These are phyloP conservation scores for Mycosphaerelloides madeirae DNA, from an alignment of 2,329 filamentous ascomycete species.

Conservation along the genomic window DNA sequence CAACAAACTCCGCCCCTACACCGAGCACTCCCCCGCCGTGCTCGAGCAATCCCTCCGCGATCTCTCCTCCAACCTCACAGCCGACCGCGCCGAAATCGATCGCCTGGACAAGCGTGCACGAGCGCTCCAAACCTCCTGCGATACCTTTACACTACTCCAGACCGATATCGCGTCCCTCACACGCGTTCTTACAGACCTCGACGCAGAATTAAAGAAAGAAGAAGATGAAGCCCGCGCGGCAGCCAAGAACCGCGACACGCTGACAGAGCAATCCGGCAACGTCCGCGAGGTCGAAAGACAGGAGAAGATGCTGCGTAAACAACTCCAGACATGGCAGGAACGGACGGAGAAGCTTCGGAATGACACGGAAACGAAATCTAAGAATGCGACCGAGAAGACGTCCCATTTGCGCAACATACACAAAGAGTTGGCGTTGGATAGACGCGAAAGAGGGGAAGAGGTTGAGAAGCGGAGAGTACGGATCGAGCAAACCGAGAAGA, in stretches of 20 bases:
- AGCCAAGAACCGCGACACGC: constrained; percentile 74
- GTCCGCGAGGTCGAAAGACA: constrained; percentile 87
- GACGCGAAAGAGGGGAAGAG: constrained; percentile 79
- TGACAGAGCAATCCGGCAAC: constrained; percentile 82
- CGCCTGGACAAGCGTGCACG: constrained; percentile 79
- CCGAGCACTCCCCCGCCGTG: constrained; percentile 77
- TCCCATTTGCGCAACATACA: constrained; percentile 80
- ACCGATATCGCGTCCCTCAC: constrained; percentile 84
- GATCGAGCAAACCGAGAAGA: constrained; percentile 98
- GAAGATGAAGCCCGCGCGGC: constrained; percentile 83
- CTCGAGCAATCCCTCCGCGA: constrained; percentile 79
- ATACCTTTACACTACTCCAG: constrained; percentile 80
- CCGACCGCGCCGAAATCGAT: constrained; percentile 82
- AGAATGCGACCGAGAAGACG: constrained; percentile 80
- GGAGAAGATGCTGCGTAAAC: constrained; percentile 75
- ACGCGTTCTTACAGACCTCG: constrained; percentile 82
- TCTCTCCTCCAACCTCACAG: constrained; percentile 69
- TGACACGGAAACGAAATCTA: constrained; percentile 74
- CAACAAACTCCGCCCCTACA: constrained; percentile 84
- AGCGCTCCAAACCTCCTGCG: constrained; percentile 83
- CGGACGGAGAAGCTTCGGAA: constrained; percentile 78
- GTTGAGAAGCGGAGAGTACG: constrained; percentile 88
- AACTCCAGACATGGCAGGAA: constrained; percentile 79
- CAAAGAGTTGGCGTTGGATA: constrained; percentile 74
- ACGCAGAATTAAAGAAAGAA: constrained; percentile 78